Evolutionary conservation across 495 filamentous ascomycete genomes (phyloP), one percentile per base, ranked within the genome.

Genomic region (Aspergillus wentii): DNA sequence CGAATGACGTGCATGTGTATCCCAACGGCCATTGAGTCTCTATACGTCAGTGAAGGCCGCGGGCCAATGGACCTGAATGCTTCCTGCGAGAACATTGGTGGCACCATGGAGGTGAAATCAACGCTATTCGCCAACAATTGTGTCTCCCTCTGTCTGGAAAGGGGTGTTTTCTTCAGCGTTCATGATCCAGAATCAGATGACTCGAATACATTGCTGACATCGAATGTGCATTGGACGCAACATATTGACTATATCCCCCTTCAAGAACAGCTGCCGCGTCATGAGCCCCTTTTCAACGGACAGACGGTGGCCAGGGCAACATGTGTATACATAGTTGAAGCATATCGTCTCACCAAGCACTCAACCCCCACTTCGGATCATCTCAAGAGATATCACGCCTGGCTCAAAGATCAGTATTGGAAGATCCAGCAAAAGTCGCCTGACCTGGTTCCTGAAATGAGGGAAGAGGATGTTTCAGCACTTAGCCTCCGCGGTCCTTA

Each of bases 1-100:
- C 11, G 40, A 8, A 28, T 35, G 15, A 26, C 32, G 1, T 30
- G 33, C 1, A 4, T 52, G 3, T 28, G 25, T 2, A 43, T 43
- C 5, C 41, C 41, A 4, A 26, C 30, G 7, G 26, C 33, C 4
- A 31, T 43, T 17, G 41, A 38, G 6, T 16, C 15, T 4, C 32
- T 43, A 3, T 37, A 42, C 26, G 17, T 41, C 10, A 33, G 22
- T 2, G 8, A 7, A 2, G 44, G 18, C 2, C n/a, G 29, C n/a
- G 29, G 29, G 10, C 16, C 29, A 31, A 31, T 31, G 29, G 9
- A 2, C 2, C 29, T 31, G 16, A 17, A 8, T 31, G 9, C 15
- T 17, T n/a, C 10, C 8, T 31, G 29, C 29, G 29, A 31, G 8
- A 13, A 13, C 25, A 17, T 17, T 8, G 14, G 29, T 16, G 29